Evolutionary conservation across 2,329 filamentous ascomycete species (phyloP), one percentile per base, ranked within the genome.

Genomic region (Apiospora phragmitis): DNA sequence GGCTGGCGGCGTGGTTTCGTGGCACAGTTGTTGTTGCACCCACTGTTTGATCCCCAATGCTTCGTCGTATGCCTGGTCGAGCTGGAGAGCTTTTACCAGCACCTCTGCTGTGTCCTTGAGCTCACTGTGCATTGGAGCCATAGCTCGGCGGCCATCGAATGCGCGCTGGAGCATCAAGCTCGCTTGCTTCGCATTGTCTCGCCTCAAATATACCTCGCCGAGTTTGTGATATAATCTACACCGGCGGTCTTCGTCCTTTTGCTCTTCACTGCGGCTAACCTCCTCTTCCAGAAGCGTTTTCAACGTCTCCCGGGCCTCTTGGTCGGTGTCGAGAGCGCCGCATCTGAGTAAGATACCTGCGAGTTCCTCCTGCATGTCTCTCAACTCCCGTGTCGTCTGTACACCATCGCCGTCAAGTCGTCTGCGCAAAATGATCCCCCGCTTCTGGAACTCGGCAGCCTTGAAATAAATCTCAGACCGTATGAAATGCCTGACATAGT

Each of bases 171-270:
- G 32, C 47, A 76, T 59, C 26, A 59, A 59, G 75, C 26, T 55
- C 74, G 12, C 73, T 72, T 5, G 77, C 74, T 59, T 74, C 68
- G 74, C 49, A 21, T 76, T 76, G 14, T 73, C 71, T 4, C 73
- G 70, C 32, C 71, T 72, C 43, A 74, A 69, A 41, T 75, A 75
- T 0, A 79, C 70, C 9, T 69, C 70, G 6, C 78, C 78, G 12
- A 80, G 74, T n/a, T 79, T 77, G 35, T 79, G 75, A 49, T 78
- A 75, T 16, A 80, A 68, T 35, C 75, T 73, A 38, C 73, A 74
- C 68, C 72, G 67, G 6, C 75, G 73, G 35, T 73, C n/a, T 59
- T 32, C 51, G 51, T 76, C 71, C n/a, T 51, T 24, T 65, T 70
- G 69, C 14, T 69, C 72, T n/a, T 68, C 70, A 26, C 73, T 51